Conservation (phyloP, 177 flowering plant species). For the Vitis hybrid region DNA sequence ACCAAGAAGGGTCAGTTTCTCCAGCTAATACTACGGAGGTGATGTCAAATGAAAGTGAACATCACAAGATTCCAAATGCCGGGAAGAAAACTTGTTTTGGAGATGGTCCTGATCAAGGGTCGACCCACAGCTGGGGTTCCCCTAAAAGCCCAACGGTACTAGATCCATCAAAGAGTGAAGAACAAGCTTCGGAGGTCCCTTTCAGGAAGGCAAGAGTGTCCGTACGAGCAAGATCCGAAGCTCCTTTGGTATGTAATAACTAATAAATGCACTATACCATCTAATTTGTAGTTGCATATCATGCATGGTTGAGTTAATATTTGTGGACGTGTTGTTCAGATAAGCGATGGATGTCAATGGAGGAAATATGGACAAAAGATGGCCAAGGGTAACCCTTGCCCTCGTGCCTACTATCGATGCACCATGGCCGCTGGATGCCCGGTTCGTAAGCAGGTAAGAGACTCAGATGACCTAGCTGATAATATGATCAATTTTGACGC, state of each 20-base stretch:
- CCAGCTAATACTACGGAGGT: constrained; percentile 21
- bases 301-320: no score
- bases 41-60: constrained; percentile 21
- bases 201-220: constrained; percentile 76
- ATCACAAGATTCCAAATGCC: not conserved
- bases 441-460: constrained; percentile 73
- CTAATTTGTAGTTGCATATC: not conserved
- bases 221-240: constrained; percentile 73
- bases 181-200: constrained; percentile 43
- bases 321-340: constrained; percentile 32
- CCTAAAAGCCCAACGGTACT: constrained; percentile 31
- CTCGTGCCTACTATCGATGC: constrained; percentile 87
- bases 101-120: constrained; percentile 21
- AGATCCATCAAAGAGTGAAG: constrained; percentile 14
- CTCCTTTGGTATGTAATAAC: constrained; percentile 46
- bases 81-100: constrained; percentile 13
- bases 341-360: constrained; percentile 90
- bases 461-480: not conserved
- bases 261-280: not conserved
- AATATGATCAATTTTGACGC: no score
- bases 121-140: constrained; percentile 23
- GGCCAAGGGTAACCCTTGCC: constrained; percentile 90
- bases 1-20: constrained; percentile 25
- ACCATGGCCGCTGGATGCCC: constrained; percentile 84
- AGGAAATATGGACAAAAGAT: constrained; percentile 85